Percentiles rank a stretch among this genome's conserved stretches.
These are phyloP conservation scores for Tylopilus intermedius DNA, from an alignment of 768 basidiomycete species.

Conservation along the genomic window DNA sequence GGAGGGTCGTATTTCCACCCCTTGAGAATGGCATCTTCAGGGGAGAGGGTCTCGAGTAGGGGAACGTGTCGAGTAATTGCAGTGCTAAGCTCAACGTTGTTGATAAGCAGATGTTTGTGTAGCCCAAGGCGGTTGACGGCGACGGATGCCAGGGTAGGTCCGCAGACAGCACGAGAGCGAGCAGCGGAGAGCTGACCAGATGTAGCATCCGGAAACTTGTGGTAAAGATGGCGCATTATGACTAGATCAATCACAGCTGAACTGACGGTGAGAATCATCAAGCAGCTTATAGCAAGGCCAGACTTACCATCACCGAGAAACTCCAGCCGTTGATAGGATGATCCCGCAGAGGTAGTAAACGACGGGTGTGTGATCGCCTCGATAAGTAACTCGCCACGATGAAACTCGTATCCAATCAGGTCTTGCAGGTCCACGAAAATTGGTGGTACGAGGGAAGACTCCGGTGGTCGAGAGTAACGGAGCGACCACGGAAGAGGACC, in stretches of 20 bases:
- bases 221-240: slow-evolving; percentile 65
- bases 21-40: slow-evolving; percentile 56
- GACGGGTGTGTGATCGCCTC: slow-evolving; percentile 88
- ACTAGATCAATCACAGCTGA: slow-evolving; percentile 69
- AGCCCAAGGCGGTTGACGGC: slow-evolving; percentile 60
- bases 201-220: slow-evolving; percentile 63
- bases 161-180: slow-evolving; percentile 67
- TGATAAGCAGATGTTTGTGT: slow-evolving; percentile 67
- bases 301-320: slow-evolving; percentile 83
- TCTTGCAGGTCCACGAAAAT: slow-evolving; percentile 57
- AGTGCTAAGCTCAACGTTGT: slow-evolving; percentile 60
- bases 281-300: neutral
- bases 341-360: slow-evolving; percentile 46
- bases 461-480: slow-evolving; percentile 41
- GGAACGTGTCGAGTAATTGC: slow-evolving; percentile 62
- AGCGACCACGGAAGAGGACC: slow-evolving; percentile 63
- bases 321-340: slow-evolving; percentile 82
- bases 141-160: slow-evolving; percentile 64
- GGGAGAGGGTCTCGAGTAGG: slow-evolving; percentile 49
- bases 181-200: slow-evolving; percentile 75
- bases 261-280: slow-evolving; percentile 8
- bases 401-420: slow-evolving; percentile 66
- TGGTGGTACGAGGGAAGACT: slow-evolving; percentile 35
- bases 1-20: slow-evolving; percentile 85
- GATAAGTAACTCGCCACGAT: slow-evolving; percentile 54